Conservation (phyloP, 805 yeast genomes). For the Saccharomycopsis sp. region DNA sequence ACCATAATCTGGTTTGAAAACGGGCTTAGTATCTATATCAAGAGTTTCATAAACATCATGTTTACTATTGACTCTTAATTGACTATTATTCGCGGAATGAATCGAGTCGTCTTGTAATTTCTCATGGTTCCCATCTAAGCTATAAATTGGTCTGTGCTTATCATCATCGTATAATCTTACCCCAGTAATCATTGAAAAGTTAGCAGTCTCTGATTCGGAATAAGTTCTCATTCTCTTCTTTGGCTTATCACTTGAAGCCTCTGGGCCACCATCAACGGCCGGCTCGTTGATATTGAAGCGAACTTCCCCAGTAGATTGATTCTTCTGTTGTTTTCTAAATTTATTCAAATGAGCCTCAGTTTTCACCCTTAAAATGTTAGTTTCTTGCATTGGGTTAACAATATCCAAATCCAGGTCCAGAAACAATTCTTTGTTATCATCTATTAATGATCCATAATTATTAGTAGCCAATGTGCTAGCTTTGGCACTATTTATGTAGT, state of each 20-base stretch:
- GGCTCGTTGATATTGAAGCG: too few relatives aligned
- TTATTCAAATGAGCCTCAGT: conserved; percentile 7
- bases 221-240: conserved; percentile 35
- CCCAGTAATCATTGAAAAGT: conserved; percentile 50
- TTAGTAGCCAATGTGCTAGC: not conserved
- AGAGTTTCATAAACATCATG: not conserved
- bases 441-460: conserved; percentile 14
- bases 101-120: conserved; percentile 20
- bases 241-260: not conserved
- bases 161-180: conserved; percentile 48
- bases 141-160: conserved; percentile 37
- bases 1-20: not conserved
- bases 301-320: too few relatives aligned
- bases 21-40: not conserved
- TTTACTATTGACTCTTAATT: not conserved
- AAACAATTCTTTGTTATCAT: not conserved
- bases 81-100: conserved; percentile 13
- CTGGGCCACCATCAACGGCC: not conserved
- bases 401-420: conserved; percentile 8
- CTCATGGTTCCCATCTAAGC: conserved; percentile 17
- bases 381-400: conserved; percentile 12
- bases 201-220: conserved; percentile 59
- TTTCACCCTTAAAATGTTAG: conserved; percentile 8
- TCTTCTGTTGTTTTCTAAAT: not conserved
- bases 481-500: conserved; percentile 14